These are phyloP conservation scores for Dothidotthia symphoricarpi DNA, from an alignment of 2,329 filamentous ascomycete genomes.

Conservation along the genomic window DNA sequence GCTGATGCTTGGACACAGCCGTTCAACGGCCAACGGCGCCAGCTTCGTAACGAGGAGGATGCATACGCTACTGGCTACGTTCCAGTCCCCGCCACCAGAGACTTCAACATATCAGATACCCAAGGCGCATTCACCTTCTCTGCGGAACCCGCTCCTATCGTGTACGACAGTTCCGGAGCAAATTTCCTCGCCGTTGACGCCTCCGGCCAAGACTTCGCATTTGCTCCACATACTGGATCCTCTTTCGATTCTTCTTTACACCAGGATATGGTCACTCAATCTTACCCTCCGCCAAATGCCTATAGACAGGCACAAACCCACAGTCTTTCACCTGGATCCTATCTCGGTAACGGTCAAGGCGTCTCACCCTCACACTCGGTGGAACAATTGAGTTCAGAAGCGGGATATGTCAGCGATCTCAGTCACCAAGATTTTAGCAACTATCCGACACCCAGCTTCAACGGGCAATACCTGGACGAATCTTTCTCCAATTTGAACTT, in stretches of 20 bases:
- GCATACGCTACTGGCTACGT: conserved; percentile 28
- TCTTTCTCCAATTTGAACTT: conserved; percentile 30
- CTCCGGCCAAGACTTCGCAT: conserved; percentile 29
- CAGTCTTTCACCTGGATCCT: conserved; percentile 29
- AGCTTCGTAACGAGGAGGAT: conserved; percentile 37
- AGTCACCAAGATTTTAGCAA: conserved; percentile 33
- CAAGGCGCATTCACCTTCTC: conserved; percentile 39
- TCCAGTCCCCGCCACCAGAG: conserved; percentile 18
- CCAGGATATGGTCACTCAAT: conserved; percentile 31
- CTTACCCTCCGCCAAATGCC: conserved; percentile 29
- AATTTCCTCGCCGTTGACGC: conserved; percentile 20
- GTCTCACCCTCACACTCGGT: conserved; percentile 41
- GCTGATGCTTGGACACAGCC: conserved; percentile 36
- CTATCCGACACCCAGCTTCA: conserved; percentile 36
- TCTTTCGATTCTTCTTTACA: conserved; percentile 40
- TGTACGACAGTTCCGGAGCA: conserved; percentile 32
- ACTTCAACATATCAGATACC: conserved; percentile 30
- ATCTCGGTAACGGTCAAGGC: conserved; percentile 31
- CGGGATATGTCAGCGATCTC: conserved; percentile 36
- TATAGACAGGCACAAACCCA: conserved; percentile 30
- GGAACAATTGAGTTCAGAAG: conserved; percentile 40
- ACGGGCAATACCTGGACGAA: conserved; percentile 32
- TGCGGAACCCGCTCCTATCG: conserved; percentile 36
- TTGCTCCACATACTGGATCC: conserved; percentile 34
- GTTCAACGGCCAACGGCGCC: conserved; percentile 35